Percentiles rank a stretch among this genome's conserved stretches.
Evolutionary conservation across 129 eudicot genomes (phyloP).

Genomic region (Flaveria robusta): DNA sequence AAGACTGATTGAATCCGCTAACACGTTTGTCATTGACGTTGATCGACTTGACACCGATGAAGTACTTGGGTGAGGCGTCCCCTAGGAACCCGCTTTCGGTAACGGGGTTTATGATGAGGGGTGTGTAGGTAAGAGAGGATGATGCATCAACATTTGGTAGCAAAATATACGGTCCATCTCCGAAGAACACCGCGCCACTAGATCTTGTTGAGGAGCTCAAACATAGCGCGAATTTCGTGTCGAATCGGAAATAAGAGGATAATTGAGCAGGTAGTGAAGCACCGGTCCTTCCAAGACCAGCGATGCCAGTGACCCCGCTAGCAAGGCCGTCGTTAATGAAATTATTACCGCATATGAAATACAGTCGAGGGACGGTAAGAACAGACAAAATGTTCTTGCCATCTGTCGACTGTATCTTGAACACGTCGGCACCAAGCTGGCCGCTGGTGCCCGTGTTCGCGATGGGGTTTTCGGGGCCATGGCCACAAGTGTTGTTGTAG

Average conservation of each 20-base stretch:
- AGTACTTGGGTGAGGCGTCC: conserved; percentile 37
- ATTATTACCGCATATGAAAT: conserved; percentile 40
- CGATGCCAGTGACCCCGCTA: conserved; percentile 50
- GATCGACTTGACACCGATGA: conserved; percentile 40
- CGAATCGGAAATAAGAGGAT: conserved; percentile 40
- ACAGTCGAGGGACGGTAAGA: conserved; percentile 32
- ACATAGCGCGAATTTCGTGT: conserved; percentile 42
- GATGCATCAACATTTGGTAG: conserved; percentile 38
- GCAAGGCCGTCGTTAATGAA: conserved; percentile 42
- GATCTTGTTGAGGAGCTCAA: conserved; percentile 31
- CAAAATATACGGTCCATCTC: conserved; percentile 35
- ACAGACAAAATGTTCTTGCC: conserved; percentile 37
- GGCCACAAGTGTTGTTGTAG: conserved; percentile 44
- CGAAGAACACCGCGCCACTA: conserved; percentile 44
- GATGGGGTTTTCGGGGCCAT: conserved; percentile 41
- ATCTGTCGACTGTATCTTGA: conserved; percentile 36
- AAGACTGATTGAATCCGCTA: conserved; percentile 19
- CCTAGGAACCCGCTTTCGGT: conserved; percentile 21
- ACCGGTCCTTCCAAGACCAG: conserved; percentile 48
- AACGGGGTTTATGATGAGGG: conserved; percentile 34
- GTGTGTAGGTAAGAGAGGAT: conserved; percentile 37
- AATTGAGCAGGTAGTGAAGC: conserved; percentile 47
- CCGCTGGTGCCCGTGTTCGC: conserved; percentile 30
- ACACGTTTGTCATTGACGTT: conserved; percentile 14
- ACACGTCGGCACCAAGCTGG: conserved; percentile 42